Percentiles rank a stretch among this genome's conserved stretches.
These are phyloP conservation scores for Cenchrus americanus DNA, from an alignment of 176 grass and related monocot genomes.

Conservation along the genomic window DNA sequence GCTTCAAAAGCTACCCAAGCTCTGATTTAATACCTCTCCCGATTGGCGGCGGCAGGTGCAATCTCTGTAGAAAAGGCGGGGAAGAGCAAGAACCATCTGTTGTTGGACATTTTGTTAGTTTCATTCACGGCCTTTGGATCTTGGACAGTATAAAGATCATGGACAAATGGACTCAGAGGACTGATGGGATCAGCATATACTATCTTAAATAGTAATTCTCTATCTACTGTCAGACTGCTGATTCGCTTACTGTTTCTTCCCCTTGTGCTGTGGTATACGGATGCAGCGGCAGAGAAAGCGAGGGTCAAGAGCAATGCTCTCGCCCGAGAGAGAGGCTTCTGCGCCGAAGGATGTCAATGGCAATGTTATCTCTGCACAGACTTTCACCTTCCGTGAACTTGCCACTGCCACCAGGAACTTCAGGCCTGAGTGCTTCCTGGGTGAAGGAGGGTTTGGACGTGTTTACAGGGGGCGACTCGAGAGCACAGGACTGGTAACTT, in stretches of 20 bases:
- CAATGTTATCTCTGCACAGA: too few species aligned
- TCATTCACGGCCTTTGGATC: background rate
- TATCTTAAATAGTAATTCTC: constrained; percentile 21
- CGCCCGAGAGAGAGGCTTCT: constrained; percentile 46
- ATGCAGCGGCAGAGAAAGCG: constrained; percentile 55
- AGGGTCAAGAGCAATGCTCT: constrained; percentile 44
- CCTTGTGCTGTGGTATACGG: constrained; percentile 12
- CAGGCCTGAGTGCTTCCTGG: too few species aligned
- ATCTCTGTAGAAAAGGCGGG: background rate
- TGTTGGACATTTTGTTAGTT: constrained; percentile 14
- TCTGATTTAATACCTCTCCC: background rate
- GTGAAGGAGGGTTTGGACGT: too few species aligned
- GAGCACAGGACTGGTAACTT: too few species aligned
- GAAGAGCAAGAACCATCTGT: background rate
- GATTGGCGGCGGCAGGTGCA: background rate
- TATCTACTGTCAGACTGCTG: background rate
- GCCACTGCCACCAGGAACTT: too few species aligned
- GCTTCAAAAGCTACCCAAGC: background rate
- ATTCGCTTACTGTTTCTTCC: background rate
- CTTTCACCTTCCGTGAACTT: too few species aligned
- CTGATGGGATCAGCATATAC: constrained; percentile 3
- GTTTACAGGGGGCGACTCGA: too few species aligned
- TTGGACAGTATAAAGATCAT: background rate
- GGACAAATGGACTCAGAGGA: background rate
- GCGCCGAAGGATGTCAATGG: too few species aligned